phyloP scores from a whole-genome alignment of 768 basidiomycete species.

The Lactifluus echinatus region DNA sequence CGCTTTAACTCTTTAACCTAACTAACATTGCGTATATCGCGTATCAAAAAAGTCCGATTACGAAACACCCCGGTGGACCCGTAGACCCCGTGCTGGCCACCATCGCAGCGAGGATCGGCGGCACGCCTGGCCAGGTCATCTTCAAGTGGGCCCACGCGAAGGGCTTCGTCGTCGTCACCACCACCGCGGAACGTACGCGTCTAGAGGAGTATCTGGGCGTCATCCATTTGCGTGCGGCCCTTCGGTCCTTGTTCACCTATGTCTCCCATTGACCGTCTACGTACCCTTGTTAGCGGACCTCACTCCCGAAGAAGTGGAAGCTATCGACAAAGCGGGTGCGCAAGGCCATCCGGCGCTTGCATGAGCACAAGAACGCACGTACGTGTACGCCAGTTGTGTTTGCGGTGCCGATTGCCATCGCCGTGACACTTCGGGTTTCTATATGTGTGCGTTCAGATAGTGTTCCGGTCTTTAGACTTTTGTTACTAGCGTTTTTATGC shows the following conservation, averaged over 20 bases:
- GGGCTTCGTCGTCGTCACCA: constrained; percentile 58
- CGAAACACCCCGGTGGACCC: constrained; percentile 50
- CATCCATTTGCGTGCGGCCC: constrained; percentile 13
- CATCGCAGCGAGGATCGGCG: constrained; percentile 45
- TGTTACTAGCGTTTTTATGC: background rate
- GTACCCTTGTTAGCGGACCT: constrained; percentile 35
- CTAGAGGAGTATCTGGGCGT: background rate
- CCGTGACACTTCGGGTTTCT: no score
- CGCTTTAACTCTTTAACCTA: no score
- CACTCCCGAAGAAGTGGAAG: constrained; percentile 47
- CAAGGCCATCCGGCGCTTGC: constrained; percentile 35
- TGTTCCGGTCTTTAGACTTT: background rate
- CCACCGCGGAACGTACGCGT: background rate
- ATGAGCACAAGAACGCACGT: background rate
- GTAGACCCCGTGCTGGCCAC: constrained; percentile 48
- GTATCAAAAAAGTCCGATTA: constrained; percentile 44
- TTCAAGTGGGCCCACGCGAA: constrained; percentile 64
- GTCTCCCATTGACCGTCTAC: background rate
- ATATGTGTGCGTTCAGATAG: no score
- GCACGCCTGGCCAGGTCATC: constrained; percentile 57
- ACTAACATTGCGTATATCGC: no score
- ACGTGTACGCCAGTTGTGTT: background rate
- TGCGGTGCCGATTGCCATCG: background rate
- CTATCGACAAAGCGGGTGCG: constrained; percentile 56
- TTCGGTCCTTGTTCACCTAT: background rate